Evolutionary conservation across 352 stramenopile genomes (phyloP).

Genomic region (Phytophthora idaei): DNA sequence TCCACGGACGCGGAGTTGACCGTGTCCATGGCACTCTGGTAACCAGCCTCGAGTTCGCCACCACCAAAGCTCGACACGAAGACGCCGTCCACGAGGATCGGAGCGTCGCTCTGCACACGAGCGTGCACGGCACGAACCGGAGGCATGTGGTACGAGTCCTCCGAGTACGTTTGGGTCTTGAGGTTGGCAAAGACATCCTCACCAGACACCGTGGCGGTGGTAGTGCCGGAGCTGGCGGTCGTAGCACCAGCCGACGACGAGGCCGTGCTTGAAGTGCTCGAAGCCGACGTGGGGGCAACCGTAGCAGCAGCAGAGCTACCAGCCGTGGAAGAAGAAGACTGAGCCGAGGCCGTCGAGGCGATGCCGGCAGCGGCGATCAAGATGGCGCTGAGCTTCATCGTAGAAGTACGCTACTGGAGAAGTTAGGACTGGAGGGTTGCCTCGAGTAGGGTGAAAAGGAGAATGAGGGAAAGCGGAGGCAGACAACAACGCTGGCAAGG

Average conservation of each 20-base stretch:
- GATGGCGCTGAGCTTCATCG: conserved; percentile 38
- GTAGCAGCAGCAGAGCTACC: conserved; percentile 4
- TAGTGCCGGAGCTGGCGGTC: conserved; percentile 16
- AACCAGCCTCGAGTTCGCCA: conserved; percentile 60
- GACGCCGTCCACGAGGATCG: conserved; percentile 53
- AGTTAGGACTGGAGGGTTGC: conserved; percentile 30
- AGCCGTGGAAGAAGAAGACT: not conserved
- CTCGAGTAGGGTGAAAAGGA: conserved; percentile 40
- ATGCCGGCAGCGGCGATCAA: conserved; percentile 20
- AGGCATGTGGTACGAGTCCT: conserved; percentile 64
- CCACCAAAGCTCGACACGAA: conserved; percentile 70
- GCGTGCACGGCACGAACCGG: conserved; percentile 67
- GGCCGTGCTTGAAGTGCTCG: conserved; percentile 4
- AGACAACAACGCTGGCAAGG: conserved; percentile 5
- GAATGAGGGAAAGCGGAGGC: conserved; percentile 20
- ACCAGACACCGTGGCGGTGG: conserved; percentile 7
- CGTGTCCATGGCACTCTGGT: conserved; percentile 64
- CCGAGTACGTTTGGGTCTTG: conserved; percentile 36
- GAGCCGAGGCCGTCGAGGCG: conserved; percentile 18
- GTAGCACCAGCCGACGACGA: not conserved
- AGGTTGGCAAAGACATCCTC: conserved; percentile 39
- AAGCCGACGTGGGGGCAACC: not conserved
- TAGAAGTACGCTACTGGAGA: conserved; percentile 1
- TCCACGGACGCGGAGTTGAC: conserved; percentile 81
- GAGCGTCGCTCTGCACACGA: conserved; percentile 73